Conservation (phyloP, 352 stramenopile species). For the Globisporangium acanthophoron region DNA sequence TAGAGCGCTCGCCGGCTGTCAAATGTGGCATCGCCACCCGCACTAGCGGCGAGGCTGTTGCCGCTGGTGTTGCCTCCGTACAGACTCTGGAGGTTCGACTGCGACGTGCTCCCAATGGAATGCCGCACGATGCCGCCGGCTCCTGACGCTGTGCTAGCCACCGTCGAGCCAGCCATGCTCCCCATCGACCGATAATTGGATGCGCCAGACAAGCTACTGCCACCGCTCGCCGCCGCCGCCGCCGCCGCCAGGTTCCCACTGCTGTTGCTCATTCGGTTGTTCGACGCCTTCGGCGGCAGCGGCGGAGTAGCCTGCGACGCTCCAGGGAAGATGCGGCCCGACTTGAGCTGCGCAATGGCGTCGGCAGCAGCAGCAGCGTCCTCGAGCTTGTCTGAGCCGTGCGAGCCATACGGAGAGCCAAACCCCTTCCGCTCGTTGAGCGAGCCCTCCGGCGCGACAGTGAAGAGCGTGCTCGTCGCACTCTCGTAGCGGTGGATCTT, state of each 20-base stretch:
- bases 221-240: background rate
- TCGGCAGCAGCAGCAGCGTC: background rate
- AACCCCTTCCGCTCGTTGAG: background rate
- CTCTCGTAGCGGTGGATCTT: conserved; percentile 76
- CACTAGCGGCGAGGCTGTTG: conserved; percentile 1
- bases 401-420: conserved; percentile 17
- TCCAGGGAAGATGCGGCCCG: conserved; percentile 1
- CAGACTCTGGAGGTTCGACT: conserved; percentile 16
- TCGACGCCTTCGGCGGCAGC: conserved; percentile 8
- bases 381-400: conserved; percentile 12
- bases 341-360: conserved; percentile 1
- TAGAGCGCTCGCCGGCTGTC: conserved; percentile 11
- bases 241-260: conserved; percentile 12
- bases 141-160: background rate
- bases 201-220: conserved; percentile 2
- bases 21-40: conserved; percentile 1
- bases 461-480: conserved; percentile 59
- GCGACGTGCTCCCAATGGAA: conserved; percentile 9
- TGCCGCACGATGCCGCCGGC: conserved; percentile 11
- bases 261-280: conserved; percentile 4
- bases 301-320: conserved; percentile 10
- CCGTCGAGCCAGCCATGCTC: conserved; percentile 2
- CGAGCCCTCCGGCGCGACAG: conserved; percentile 24
- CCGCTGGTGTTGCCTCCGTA: conserved; percentile 9
- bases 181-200: conserved; percentile 13